phyloP scores from a whole-genome alignment of 2,329 filamentous ascomycete genomes.

The Penicillium aurantiogriseum region DNA sequence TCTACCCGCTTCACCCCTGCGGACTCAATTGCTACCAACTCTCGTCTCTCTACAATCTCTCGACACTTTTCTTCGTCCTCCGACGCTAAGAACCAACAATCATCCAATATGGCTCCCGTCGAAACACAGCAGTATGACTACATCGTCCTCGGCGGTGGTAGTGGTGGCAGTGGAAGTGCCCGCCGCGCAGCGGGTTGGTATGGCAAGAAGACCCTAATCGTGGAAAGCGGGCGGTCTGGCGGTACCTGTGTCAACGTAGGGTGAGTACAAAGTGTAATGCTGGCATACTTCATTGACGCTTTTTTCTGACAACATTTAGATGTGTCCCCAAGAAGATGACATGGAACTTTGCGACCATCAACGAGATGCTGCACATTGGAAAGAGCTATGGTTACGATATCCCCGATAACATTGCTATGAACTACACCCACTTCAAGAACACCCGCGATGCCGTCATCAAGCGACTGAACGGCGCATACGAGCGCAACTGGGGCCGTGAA shows the following conservation, averaged over 20 bases:
- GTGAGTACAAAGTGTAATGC: constrained; percentile 32
- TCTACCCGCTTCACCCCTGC: constrained; percentile 13
- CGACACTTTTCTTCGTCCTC: constrained; percentile 42
- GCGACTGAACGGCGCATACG: constrained; percentile 49
- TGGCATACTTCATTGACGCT: not conserved
- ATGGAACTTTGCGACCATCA: constrained; percentile 52
- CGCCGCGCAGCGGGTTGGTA: constrained; percentile 54
- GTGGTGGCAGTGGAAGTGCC: constrained; percentile 51
- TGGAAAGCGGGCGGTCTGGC: constrained; percentile 50
- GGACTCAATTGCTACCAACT: constrained; percentile 16
- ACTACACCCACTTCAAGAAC: constrained; percentile 50
- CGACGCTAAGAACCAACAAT: constrained; percentile 10
- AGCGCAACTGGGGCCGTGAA: constrained; percentile 51
- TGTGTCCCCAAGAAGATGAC: constrained; percentile 56
- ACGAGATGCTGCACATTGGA: constrained; percentile 47
- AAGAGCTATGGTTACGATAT: constrained; percentile 51
- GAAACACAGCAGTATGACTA: constrained; percentile 53
- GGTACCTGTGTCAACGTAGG: constrained; percentile 56
- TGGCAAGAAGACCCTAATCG: constrained; percentile 51
- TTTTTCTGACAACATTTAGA: constrained; percentile 28
- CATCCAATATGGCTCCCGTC: constrained; percentile 48
- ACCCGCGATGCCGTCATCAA: constrained; percentile 48
- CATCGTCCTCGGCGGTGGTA: constrained; percentile 56
- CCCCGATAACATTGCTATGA: constrained; percentile 41
- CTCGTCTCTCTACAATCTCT: constrained; percentile 42